Percentiles rank a stretch among this genome's conserved stretches.
Conservation (phyloP, 1,139 yeast species). For the Geotrichum aggregatum region DNA sequence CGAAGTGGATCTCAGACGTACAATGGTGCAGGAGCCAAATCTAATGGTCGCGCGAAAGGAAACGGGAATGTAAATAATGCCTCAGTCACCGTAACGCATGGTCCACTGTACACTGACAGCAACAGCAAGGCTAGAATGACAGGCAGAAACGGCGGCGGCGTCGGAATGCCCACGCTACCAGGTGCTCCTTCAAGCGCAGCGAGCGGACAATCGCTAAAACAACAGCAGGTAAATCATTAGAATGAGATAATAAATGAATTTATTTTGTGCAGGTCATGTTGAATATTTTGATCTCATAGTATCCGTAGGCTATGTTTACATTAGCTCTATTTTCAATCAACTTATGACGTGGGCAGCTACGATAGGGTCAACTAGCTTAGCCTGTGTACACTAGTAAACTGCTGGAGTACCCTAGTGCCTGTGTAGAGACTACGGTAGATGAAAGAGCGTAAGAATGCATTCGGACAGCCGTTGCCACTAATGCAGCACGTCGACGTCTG, state of each 20-base stretch:
- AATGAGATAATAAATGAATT: too few species aligned
- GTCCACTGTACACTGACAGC: background rate
- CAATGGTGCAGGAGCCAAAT: background rate
- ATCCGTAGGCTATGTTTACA: too few species aligned
- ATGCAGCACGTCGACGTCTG: background rate
- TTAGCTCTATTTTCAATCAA: too few species aligned
- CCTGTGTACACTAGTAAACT: too few species aligned
- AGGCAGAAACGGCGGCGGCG: background rate
- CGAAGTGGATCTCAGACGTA: background rate
- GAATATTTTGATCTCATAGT: too few species aligned
- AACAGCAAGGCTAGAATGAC: background rate
- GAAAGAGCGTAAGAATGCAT: too few species aligned
- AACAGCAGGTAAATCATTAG: background rate
- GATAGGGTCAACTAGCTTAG: too few species aligned
- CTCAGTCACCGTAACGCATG: background rate
- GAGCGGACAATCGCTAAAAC: conserved; percentile 6
- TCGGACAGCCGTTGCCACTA: background rate
- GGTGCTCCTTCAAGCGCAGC: background rate
- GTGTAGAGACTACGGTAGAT: too few species aligned
- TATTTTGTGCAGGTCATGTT: too few species aligned
- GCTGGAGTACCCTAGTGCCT: too few species aligned
- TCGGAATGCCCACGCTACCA: background rate
- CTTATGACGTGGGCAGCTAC: too few species aligned
- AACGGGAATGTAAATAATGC: conserved; percentile 10
- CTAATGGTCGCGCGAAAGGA: conserved; percentile 16